A percentile compares a stretch with the other conserved stretches of the same genome.
These are phyloP conservation scores for Cicer judaicum DNA, from an alignment of 306 rosid species.

Conservation along the genomic window DNA sequence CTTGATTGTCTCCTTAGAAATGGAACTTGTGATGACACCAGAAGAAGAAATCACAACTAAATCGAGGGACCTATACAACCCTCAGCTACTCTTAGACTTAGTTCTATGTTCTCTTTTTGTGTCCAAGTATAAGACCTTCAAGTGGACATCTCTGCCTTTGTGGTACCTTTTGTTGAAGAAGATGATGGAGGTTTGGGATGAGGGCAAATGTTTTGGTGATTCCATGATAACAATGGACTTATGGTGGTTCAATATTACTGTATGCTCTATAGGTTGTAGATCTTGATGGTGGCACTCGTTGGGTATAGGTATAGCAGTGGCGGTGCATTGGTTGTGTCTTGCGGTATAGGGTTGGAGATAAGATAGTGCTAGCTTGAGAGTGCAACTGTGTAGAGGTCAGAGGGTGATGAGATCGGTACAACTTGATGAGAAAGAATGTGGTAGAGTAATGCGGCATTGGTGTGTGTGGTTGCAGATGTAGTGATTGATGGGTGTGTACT, in stretches of 20 bases:
- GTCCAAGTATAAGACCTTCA: background rate
- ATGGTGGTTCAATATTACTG: background rate
- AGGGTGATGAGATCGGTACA: background rate
- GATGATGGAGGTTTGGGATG: slow-evolving; percentile 6
- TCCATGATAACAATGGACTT: background rate
- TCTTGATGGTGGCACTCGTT: background rate
- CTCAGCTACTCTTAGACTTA: background rate
- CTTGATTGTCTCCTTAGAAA: background rate
- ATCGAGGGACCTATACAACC: background rate
- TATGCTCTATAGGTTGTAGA: background rate
- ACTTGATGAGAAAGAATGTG: background rate
- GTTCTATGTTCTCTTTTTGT: background rate
- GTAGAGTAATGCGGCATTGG: background rate
- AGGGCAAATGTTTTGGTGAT: background rate
- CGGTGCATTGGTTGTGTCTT: background rate
- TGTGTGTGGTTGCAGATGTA: background rate
- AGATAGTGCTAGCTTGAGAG: background rate
- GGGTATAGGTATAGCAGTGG: background rate
- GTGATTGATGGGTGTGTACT: background rate
- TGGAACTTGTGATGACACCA: background rate
- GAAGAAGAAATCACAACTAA: background rate
- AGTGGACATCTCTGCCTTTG: background rate
- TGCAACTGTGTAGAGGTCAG: background rate
- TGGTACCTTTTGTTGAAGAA: background rate
- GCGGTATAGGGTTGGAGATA: background rate